These are phyloP conservation scores for Fusarium sp. DNA, from an alignment of 2,329 filamentous ascomycete species.

Conservation along the genomic window DNA sequence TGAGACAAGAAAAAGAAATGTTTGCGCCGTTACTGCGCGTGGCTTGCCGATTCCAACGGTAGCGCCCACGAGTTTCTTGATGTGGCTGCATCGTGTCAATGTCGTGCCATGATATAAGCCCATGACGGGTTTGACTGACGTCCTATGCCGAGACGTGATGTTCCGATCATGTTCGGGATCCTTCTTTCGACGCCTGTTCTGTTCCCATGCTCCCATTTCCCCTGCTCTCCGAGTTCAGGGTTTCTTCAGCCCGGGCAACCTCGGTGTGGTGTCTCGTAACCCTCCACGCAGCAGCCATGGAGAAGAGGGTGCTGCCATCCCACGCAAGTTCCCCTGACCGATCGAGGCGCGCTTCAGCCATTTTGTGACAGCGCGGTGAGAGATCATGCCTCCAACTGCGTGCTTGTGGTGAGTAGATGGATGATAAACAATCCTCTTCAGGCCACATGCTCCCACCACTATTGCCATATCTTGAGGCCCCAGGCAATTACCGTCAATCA, in stretches of 20 bases:
- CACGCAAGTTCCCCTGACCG: slow-evolving; percentile 38
- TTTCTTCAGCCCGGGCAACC: slow-evolving; percentile 28
- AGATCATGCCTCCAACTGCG: not conserved
- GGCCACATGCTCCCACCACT: not conserved
- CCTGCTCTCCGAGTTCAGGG: slow-evolving; percentile 25
- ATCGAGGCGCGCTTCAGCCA: slow-evolving; percentile 30
- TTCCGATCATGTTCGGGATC: not conserved
- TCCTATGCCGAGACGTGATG: slow-evolving; percentile 1
- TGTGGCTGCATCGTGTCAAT: slow-evolving; percentile 30
- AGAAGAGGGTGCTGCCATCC: slow-evolving; percentile 33
- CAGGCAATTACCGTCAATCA: not conserved
- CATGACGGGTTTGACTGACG: slow-evolving; percentile 10
- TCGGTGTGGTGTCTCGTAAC: slow-evolving; percentile 38
- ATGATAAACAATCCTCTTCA: not conserved
- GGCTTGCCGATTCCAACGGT: slow-evolving; percentile 11
- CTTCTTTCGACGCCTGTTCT: not conserved
- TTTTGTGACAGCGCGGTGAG: slow-evolving; percentile 4
- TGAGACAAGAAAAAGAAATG: not conserved
- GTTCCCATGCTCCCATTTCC: not conserved
- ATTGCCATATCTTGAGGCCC: not conserved
- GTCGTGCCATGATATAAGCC: not conserved
- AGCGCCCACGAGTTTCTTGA: slow-evolving; percentile 3
- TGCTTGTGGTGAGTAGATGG: not conserved
- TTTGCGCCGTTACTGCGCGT: slow-evolving; percentile 10
- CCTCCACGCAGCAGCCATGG: slow-evolving; percentile 24